These are phyloP conservation scores for Amanita thiersii DNA, from an alignment of 768 basidiomycete genomes.

Conservation along the genomic window DNA sequence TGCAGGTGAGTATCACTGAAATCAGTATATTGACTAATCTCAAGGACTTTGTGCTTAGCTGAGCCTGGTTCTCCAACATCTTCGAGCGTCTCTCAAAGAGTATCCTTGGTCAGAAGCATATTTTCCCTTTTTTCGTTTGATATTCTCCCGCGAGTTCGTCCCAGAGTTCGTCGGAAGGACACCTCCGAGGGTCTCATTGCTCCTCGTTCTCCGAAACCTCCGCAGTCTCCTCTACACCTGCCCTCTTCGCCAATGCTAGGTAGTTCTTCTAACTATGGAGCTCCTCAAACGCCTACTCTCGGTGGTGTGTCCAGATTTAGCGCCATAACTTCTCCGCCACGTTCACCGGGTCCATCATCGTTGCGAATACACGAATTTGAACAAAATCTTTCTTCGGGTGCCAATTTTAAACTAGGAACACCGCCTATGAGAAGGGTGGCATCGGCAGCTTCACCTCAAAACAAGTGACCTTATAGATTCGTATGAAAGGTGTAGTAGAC, in stretches of 20 bases:
- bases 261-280: background rate
- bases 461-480: constrained; percentile 11
- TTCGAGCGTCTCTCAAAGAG: constrained; percentile 22
- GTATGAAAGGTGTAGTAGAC: constrained; percentile 11
- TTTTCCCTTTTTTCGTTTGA: constrained; percentile 41
- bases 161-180: constrained; percentile 33
- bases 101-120: constrained; percentile 64
- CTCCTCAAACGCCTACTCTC: constrained; percentile 2
- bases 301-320: constrained; percentile 12
- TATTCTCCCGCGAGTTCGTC: constrained; percentile 32
- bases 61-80: constrained; percentile 34
- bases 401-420: constrained; percentile 30
- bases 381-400: constrained; percentile 16
- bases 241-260: constrained; percentile 21
- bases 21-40: constrained; percentile 1
- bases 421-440: constrained; percentile 27
- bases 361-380: constrained; percentile 25
- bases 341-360: constrained; percentile 25
- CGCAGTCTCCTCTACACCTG: constrained; percentile 24
- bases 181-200: constrained; percentile 66
- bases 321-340: constrained; percentile 23
- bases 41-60: constrained; percentile 15
- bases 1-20: constrained; percentile 28
- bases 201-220: constrained; percentile 41
- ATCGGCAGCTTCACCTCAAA: constrained; percentile 17